Conservation (phyloP, 331 rosid genomes). For the Malus hybrid region DNA sequence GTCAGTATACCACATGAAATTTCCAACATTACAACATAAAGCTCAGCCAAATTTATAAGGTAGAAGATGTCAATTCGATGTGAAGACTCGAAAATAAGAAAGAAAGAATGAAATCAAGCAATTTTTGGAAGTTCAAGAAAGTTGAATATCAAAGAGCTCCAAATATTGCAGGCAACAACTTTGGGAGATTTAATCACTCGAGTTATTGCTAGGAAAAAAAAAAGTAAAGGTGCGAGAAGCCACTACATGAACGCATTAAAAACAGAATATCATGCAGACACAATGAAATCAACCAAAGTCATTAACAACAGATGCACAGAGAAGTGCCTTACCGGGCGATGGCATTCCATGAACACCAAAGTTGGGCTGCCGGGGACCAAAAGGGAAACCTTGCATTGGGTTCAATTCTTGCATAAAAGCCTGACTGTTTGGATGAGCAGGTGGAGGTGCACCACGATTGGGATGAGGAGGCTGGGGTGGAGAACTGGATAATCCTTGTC, state of each 20-base stretch:
- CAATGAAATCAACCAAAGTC: background rate
- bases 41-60: too few relatives aligned
- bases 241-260: background rate
- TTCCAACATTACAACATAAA: background rate
- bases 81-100: background rate
- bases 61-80: background rate
- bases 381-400: constrained; percentile 61
- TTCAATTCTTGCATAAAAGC: constrained; percentile 54
- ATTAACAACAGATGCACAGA: background rate
- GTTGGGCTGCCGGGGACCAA: constrained; percentile 51
- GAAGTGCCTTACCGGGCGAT: constrained; percentile 44
- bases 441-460: constrained; percentile 21
- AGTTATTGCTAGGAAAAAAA: background rate
- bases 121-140: background rate
- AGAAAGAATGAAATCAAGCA: background rate
- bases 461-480: constrained; percentile 45
- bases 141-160: background rate
- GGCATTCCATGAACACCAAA: constrained; percentile 62
- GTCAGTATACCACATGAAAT: background rate
- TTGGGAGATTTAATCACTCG: background rate
- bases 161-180: background rate
- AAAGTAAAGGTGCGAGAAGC: background rate
- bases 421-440: constrained; percentile 36
- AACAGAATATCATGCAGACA: background rate
- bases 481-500: constrained; percentile 68